phyloP scores from a whole-genome alignment of 306 rosid genomes.

The Sindora glabra region DNA sequence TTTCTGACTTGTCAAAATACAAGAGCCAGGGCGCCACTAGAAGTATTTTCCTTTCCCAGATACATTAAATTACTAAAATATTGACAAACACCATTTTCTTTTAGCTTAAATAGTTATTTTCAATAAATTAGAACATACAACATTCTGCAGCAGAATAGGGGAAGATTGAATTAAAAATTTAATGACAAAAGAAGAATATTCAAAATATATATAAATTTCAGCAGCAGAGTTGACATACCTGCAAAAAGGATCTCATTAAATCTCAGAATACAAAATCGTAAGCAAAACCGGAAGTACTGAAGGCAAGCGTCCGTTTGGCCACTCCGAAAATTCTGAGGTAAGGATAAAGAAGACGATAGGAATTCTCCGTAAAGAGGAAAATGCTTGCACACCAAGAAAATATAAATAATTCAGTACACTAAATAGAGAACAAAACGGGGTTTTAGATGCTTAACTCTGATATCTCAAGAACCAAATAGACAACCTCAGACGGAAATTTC shows the following conservation, averaged over 20 bases:
- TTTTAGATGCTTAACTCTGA: not conserved
- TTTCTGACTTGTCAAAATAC: too few relatives aligned
- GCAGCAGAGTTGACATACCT: not conserved
- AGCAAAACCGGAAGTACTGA: not conserved
- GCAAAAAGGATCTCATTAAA: not conserved
- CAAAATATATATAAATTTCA: not conserved
- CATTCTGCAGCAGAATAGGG: not conserved
- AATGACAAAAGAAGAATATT: not conserved
- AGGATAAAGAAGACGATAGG: not conserved
- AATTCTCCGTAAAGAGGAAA: not conserved
- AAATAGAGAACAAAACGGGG: not conserved
- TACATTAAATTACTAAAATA: not conserved
- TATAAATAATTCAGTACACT: not conserved
- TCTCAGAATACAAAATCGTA: not conserved
- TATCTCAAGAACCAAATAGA: not conserved
- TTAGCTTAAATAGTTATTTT: too few relatives aligned
- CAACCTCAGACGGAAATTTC: constrained; percentile 15
- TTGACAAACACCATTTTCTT: too few relatives aligned
- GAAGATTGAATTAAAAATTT: not conserved
- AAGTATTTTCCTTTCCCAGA: not conserved
- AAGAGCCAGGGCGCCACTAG: too few relatives aligned
- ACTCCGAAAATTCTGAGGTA: not conserved
- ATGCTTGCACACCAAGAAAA: not conserved
- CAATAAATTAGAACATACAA: too few relatives aligned
- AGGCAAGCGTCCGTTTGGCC: not conserved